Evolutionary conservation across 305 asterid species (phyloP), one percentile per base, ranked within the genome.

Genomic region (Fraxinus ornus): DNA sequence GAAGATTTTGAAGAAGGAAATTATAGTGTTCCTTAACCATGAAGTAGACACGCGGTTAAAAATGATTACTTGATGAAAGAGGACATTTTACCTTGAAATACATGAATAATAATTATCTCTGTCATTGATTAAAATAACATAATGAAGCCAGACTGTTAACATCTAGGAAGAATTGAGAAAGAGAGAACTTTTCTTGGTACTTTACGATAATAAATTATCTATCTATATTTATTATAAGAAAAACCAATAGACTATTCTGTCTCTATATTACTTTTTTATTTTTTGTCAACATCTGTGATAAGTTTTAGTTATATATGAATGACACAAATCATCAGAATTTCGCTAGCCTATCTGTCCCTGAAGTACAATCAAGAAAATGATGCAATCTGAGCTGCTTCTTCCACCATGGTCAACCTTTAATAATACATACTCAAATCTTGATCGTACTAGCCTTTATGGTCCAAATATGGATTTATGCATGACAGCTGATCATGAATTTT

Each of bases 151-250:
- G 5, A 6, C 70, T 33, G 80, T 75, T 36, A 68, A 79, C 82
- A 78, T 84, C 87, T 84, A 87, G 72, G 87, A 89, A 90, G 22
- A 78, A 79, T 84, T 85, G 89, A 90, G 87, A 87, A 86, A 82
- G 82, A 78, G 80, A 81, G 22, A 84, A 83, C 85, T 85, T 86
- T 68, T 71, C 84, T 9, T 80, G 86, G 87, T 90, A 87, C 87
- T 86, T 84, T 83, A 85, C 83, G 79, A 62, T 33, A 83, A 77
- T 39, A 79, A 78, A 75, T 55, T 52, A 36, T 75, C 15, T 57
- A 17, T 81, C 26, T 24, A 24, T 24, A 24, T 24, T 24, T 24
- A 24, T 24, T 39, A 70, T 75, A 82, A 78, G 21, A 78, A 68
- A 85, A 60, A 85, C 85, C 85, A 83, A 79, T 72, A 33, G 78